Evolutionary conservation across 2,329 filamentous ascomycete species (phyloP).

Genomic region (Epichloe amarillans): DNA sequence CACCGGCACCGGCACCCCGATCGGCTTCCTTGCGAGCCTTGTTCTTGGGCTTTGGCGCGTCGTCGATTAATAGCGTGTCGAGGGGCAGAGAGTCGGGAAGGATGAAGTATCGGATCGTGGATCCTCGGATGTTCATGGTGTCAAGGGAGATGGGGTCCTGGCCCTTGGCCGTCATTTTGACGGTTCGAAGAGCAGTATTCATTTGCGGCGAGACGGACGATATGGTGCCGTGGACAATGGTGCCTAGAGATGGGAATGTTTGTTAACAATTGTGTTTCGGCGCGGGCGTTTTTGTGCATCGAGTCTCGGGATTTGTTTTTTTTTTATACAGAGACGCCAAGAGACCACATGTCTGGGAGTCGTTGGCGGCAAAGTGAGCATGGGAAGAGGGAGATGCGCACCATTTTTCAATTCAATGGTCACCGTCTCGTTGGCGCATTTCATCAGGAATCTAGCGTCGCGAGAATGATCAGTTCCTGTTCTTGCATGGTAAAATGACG

Average conservation of each 20-base stretch:
- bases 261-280: background rate
- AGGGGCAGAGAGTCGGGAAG: conserved; percentile 90
- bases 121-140: conserved; percentile 92
- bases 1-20: conserved; percentile 39
- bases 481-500: conserved; percentile 7
- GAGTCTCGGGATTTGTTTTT: background rate
- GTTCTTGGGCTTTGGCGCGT: conserved; percentile 97
- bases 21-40: conserved; percentile 90
- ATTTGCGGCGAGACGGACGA: conserved; percentile 94
- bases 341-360: background rate
- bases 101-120: conserved; percentile 92
- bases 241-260: conserved; percentile 44
- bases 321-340: background rate
- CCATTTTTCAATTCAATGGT: conserved; percentile 98
- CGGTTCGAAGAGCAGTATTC: conserved; percentile 91
- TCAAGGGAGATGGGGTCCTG: conserved; percentile 82
- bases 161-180: conserved; percentile 89
- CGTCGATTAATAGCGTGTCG: conserved; percentile 90
- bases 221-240: conserved; percentile 93
- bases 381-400: conserved; percentile 23
- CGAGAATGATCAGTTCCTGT: conserved; percentile 2
- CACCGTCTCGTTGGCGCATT: conserved; percentile 96
- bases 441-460: conserved; percentile 79
- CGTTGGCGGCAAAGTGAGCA: background rate
- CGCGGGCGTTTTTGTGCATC: background rate